These are phyloP conservation scores for Begonia loranthoides DNA, from an alignment of 306 rosid genomes.

Conservation along the genomic window DNA sequence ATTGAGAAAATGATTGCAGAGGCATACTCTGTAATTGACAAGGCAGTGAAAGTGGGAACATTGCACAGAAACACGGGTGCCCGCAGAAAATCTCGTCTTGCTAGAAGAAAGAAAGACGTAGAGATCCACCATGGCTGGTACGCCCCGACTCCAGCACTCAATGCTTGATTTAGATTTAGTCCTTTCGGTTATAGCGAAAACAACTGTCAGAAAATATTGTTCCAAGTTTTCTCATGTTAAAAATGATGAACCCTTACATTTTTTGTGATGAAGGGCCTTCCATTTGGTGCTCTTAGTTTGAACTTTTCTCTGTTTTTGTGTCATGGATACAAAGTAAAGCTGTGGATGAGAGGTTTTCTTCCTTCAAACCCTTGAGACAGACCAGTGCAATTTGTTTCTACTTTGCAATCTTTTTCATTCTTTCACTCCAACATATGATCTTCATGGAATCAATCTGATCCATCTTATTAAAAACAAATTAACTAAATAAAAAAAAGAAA, in stretches of 20 bases:
- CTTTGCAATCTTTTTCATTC: too few species aligned
- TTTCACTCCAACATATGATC: too few species aligned
- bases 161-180: constrained; percentile 22
- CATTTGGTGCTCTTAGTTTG: too few species aligned
- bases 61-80: constrained; percentile 89
- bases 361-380: too few species aligned
- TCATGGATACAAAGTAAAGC: too few species aligned
- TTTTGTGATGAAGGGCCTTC: too few species aligned
- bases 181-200: background rate
- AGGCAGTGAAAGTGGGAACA: constrained; percentile 84
- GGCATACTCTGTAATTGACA: constrained; percentile 82
- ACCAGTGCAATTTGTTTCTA: too few species aligned
- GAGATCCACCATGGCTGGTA: constrained; percentile 98
- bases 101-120: constrained; percentile 88
- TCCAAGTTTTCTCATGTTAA: constrained; percentile 1
- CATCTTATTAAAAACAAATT: too few species aligned
- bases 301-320: too few species aligned
- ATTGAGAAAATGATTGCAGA: constrained; percentile 87
- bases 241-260: background rate
- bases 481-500: too few species aligned
- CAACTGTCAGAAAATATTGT: background rate
- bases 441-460: too few species aligned
- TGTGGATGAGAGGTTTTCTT: too few species aligned
- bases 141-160: constrained; percentile 32
- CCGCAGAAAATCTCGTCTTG: constrained; percentile 76